phyloP scores from a whole-genome alignment of 495 filamentous ascomycete genomes.

The Daldinia decipiens region DNA sequence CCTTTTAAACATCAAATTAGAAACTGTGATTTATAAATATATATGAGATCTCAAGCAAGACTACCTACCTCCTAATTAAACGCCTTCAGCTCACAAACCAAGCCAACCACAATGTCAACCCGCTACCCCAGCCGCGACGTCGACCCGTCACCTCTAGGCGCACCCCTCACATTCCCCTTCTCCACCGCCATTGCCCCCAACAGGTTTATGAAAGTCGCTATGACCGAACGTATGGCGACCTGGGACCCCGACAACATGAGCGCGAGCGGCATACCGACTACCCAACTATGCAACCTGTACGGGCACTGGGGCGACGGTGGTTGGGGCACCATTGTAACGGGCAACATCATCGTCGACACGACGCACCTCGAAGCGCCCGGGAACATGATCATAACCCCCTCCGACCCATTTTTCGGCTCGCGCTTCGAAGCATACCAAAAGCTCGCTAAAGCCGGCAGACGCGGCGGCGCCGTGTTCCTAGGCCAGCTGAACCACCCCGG shows the following conservation, averaged over 20 bases:
- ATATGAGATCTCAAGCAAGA: neutral
- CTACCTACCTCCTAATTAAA: neutral
- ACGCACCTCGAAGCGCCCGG: conserved; percentile 68
- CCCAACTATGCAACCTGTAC: conserved; percentile 68
- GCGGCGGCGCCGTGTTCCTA: conserved; percentile 67
- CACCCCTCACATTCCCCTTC: conserved; percentile 68
- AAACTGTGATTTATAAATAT: neutral
- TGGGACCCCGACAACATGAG: conserved; percentile 62
- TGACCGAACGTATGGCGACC: conserved; percentile 69
- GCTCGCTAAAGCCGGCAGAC: conserved; percentile 60
- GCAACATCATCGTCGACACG: conserved; percentile 71
- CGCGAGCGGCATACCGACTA: conserved; percentile 67
- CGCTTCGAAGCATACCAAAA: conserved; percentile 68
- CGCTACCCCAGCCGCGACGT: conserved; percentile 27
- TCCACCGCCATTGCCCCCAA: conserved; percentile 65
- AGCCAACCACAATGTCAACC: conserved; percentile 24
- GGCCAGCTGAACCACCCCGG: conserved; percentile 72
- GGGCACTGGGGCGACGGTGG: conserved; percentile 69
- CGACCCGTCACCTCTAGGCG: conserved; percentile 61
- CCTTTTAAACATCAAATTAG: neutral
- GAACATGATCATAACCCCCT: conserved; percentile 66
- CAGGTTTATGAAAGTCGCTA: conserved; percentile 71
- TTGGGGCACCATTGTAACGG: conserved; percentile 67
- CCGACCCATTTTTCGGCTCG: conserved; percentile 57
- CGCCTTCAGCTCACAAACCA: neutral